Base-by-base conservation (phyloP, 2,329 filamentous ascomycete species). In the Fusarium ambrosium region DNA sequence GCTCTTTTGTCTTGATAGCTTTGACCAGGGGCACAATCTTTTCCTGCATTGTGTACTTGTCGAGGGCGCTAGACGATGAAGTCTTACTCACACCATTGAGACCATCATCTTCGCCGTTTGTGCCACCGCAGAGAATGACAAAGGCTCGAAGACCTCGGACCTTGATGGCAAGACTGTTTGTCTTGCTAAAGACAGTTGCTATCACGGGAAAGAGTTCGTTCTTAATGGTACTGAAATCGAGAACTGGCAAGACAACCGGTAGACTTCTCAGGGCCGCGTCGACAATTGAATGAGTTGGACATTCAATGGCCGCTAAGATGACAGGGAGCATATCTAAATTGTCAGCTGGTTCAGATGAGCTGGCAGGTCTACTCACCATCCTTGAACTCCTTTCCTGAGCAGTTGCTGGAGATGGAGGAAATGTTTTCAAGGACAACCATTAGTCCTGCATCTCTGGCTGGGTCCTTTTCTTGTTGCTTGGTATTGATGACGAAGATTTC, bases 1-100 rank as follows among this genome's bases (percentile, higher is more conserved):
- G 97, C 82, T 99, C 97, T 81, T 98, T 98, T 0, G 97, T 99
- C 84, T 98, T 98, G 85, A 99, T 98, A 2, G 89, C 95, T 79
- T 94, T 95, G 70, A 99, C 88, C 6, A 98, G 85, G 0, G 97
- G 97, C 0, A 98, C 90, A 37, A 99, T 94, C 85, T 98, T 98
- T 81, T 99, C 97, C 82, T 99, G 97, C 85, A 99, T 96, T 0
- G 97, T 98, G 80, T 97, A 98, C 82, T 98, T 98, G 85, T 99
- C 97, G 32, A 99, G 86, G 4, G 96, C 95, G 2, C 92, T 95
- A 1, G 93, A 93, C 1, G 90, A 93, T 4, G 89, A 89, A 3
- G 88, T 85, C 80, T 92, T 92, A 68, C 90, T 88, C 80, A 95
- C 86, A 0, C 95, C 95, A 74, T 94, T 92, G 4, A 98, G 87